Evolutionary conservation across 2,329 filamentous ascomycete species (phyloP).

Genomic region (Aaosphaeria pasadenensis): DNA sequence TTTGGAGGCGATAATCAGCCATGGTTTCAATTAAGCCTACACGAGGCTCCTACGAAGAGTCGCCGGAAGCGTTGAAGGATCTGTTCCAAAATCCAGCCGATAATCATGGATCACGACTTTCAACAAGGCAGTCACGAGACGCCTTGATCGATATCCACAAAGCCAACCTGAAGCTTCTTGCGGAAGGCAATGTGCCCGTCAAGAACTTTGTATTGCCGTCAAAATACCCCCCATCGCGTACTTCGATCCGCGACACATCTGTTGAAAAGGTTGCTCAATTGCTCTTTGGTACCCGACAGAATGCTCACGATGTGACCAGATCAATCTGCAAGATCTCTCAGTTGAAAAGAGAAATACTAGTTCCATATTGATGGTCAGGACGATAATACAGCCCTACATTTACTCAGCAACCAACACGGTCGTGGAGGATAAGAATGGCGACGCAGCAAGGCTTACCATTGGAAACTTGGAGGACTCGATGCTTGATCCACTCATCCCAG

Average conservation of each 20-base stretch:
- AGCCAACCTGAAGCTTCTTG: slow-evolving; percentile 10
- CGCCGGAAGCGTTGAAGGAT: slow-evolving; percentile 13
- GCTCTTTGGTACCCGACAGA: not conserved
- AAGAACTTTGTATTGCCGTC: slow-evolving; percentile 15
- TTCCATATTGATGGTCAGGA: slow-evolving; percentile 10
- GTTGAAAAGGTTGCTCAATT: slow-evolving; percentile 1
- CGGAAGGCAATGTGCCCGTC: slow-evolving; percentile 11
- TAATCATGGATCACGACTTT: slow-evolving; percentile 3
- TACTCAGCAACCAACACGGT: slow-evolving; percentile 17
- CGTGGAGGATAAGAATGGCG: slow-evolving; percentile 16
- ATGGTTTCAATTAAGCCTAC: slow-evolving; percentile 7
- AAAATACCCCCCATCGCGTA: slow-evolving; percentile 16
- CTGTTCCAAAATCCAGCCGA: slow-evolving; percentile 7
- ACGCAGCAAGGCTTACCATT: slow-evolving; percentile 16
- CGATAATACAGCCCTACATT: slow-evolving; percentile 17
- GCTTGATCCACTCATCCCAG: slow-evolving; percentile 14
- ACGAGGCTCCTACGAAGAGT: slow-evolving; percentile 18
- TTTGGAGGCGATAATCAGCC: no score
- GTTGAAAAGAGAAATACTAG: slow-evolving; percentile 7
- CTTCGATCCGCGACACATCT: slow-evolving; percentile 2
- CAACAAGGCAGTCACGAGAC: slow-evolving; percentile 6
- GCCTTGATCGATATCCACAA: slow-evolving; percentile 12
- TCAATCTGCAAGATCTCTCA: slow-evolving; percentile 9
- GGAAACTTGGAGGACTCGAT: slow-evolving; percentile 21
- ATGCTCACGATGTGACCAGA: not conserved